Base-by-base conservation (phyloP, 495 filamentous ascomycete species). In the Penicillium coprophilum region DNA sequence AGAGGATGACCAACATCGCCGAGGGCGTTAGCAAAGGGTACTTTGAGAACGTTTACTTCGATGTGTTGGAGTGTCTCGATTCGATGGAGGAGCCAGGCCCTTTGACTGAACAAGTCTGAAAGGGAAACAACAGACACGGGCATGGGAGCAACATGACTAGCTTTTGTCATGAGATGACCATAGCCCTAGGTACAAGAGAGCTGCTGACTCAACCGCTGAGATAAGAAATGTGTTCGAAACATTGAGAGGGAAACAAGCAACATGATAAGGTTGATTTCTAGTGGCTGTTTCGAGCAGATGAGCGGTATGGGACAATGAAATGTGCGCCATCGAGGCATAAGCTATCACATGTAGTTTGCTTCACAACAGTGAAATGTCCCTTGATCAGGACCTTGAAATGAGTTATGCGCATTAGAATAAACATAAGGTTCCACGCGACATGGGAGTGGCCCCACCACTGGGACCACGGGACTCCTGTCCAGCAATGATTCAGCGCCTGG, bases 401-500 rank as follows among this genome's bases (percentile, higher is more conserved):
- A 51, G 4, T 40, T 51, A 34, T 49, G 46, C 50, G 47, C 31
- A 50, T 30, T 32, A 23, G 24, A 41, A 45, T 45, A 32, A 53
- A 34, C 40, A 38, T 50, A 27, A 50, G 31, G 47, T 50, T 50
- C 34, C 2, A 9, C 30, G 32, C 15, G 19, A 36, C n/a, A 45
- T 17, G 19, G 8, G 7, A 8, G 34, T n/a, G 34, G 34, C 28
- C 36, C 50, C 51, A 43, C 19, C 20, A n/a, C 32, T 15, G 32
- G 6, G 6, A 36, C 32, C 32, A 36, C 9, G 30, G 5, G 17
- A 34, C 20, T 20, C 4, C 28, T 15, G 17, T 8, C 30, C 6
- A 31, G 7, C 51, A 10, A 31, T 53, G 51, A 53, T 53, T 53
- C 51, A 46, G 51, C 7, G 51, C 17, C 40, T 32, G 11, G 13